phyloP scores from a whole-genome alignment of 495 filamentous ascomycete genomes.

The Aspergillus wentii region DNA sequence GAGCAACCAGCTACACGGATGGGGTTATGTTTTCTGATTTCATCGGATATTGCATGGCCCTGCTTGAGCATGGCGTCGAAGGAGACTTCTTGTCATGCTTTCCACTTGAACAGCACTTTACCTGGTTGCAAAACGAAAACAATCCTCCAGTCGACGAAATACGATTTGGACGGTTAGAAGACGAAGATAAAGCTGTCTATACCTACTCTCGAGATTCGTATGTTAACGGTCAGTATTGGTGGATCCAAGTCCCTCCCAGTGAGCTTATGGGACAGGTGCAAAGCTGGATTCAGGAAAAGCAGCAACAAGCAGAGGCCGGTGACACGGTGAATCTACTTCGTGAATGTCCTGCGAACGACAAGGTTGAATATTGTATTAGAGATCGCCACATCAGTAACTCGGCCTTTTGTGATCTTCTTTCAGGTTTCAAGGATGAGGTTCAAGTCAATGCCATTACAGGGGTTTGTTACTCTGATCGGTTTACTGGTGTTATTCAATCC shows the following conservation, averaged over 20 bases:
- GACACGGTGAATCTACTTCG: not conserved
- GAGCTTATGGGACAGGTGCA: not conserved
- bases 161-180: not conserved
- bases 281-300: not conserved
- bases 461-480: conserved; percentile 1
- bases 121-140: not conserved
- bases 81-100: conserved; percentile 1
- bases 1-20: not conserved
- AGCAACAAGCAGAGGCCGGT: not conserved
- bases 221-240: not conserved
- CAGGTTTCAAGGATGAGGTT: conserved; percentile 1
- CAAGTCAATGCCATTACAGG: conserved; percentile 4
- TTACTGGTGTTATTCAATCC: not conserved
- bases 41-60: conserved; percentile 1
- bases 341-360: not conserved
- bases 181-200: not conserved
- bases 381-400: not conserved
- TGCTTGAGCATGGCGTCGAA: not conserved
- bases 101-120: not conserved
- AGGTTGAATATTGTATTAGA: not conserved
- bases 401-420: not conserved
- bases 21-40: conserved; percentile 1
- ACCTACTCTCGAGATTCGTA: not conserved
- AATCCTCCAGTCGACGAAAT: not conserved
- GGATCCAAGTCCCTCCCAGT: not conserved